phyloP scores from a whole-genome alignment of 2,329 filamentous ascomycete genomes.

The Fusarium sp. region DNA sequence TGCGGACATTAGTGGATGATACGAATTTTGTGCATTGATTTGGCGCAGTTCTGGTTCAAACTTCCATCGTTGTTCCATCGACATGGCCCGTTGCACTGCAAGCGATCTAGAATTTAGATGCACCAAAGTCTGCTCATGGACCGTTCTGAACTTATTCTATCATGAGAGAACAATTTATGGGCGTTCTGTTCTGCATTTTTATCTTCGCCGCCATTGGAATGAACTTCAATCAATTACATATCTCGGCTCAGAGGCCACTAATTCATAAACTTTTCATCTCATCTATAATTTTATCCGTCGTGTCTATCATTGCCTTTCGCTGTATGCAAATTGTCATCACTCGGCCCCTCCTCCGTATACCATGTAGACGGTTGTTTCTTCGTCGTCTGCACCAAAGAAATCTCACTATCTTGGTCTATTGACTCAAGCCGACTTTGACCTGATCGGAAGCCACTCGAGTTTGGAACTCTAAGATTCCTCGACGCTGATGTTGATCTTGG shows the following conservation, averaged over 20 bases:
- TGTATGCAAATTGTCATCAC: background rate
- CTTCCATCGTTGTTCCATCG: too few species aligned
- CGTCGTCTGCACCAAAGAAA: slow-evolving; percentile 28
- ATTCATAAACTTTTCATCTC: background rate
- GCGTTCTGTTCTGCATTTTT: too few species aligned
- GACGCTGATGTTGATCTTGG: slow-evolving; percentile 19
- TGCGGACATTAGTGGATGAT: fast-evolving
- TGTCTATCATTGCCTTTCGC: background rate
- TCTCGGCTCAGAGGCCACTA: too few species aligned
- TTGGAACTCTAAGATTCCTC: slow-evolving; percentile 23
- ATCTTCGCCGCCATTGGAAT: background rate
- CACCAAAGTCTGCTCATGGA: too few species aligned
- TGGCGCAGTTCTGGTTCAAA: too few species aligned
- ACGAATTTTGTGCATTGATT: background rate
- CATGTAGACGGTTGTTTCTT: slow-evolving; percentile 23
- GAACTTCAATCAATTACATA: too few species aligned
- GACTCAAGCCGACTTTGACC: slow-evolving; percentile 13
- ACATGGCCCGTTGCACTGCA: too few species aligned
- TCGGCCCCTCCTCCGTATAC: slow-evolving; percentile 4
- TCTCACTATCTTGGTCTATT: slow-evolving; percentile 34
- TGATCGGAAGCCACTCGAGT: slow-evolving; percentile 13
- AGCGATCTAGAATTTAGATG: too few species aligned
- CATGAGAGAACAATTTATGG: too few species aligned
- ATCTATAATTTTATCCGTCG: background rate
- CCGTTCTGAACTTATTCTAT: too few species aligned